These are phyloP conservation scores for Paecilomyces dactylethromorphus DNA, from an alignment of 2,329 filamentous ascomycete genomes.

Conservation along the genomic window DNA sequence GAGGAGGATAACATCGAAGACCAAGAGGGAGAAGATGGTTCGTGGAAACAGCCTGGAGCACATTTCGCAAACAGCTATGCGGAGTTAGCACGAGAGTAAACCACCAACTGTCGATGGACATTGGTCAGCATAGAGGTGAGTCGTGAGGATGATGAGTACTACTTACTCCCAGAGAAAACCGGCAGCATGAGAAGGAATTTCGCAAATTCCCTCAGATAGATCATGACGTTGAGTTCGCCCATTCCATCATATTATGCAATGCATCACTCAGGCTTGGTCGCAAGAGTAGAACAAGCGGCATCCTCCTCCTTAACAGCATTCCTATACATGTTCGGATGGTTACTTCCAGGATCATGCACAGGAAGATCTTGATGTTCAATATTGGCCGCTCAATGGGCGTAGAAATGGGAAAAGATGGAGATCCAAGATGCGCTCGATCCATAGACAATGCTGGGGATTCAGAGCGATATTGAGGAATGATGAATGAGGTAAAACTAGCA, in stretches of 20 bases:
- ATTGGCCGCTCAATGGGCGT: constrained; percentile 43
- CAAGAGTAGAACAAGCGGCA: constrained; percentile 39
- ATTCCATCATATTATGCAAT: constrained; percentile 36
- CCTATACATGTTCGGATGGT: constrained; percentile 44
- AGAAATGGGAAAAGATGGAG: constrained; percentile 42
- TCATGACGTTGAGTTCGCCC: constrained; percentile 40
- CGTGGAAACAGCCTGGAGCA: constrained; percentile 39
- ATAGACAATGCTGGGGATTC: constrained; percentile 42
- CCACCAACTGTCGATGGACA: constrained; percentile 24
- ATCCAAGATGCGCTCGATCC: constrained; percentile 46
- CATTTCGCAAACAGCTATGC: constrained; percentile 36
- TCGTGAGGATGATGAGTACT: neutral
- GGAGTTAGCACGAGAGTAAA: too few relatives aligned
- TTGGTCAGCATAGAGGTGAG: neutral
- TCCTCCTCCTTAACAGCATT: constrained; percentile 42
- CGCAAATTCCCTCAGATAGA: constrained; percentile 42
- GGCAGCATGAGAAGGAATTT: constrained; percentile 36
- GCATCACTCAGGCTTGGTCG: constrained; percentile 34
- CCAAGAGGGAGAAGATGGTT: constrained; percentile 43
- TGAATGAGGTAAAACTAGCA: too few relatives aligned
- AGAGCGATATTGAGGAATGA: too few relatives aligned
- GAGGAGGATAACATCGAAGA: constrained; percentile 40
- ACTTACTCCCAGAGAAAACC: constrained; percentile 30
- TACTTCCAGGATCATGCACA: constrained; percentile 44
- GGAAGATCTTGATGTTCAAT: constrained; percentile 43